These are phyloP conservation scores for Galerina marginata DNA, from an alignment of 768 basidiomycete species.

Conservation along the genomic window DNA sequence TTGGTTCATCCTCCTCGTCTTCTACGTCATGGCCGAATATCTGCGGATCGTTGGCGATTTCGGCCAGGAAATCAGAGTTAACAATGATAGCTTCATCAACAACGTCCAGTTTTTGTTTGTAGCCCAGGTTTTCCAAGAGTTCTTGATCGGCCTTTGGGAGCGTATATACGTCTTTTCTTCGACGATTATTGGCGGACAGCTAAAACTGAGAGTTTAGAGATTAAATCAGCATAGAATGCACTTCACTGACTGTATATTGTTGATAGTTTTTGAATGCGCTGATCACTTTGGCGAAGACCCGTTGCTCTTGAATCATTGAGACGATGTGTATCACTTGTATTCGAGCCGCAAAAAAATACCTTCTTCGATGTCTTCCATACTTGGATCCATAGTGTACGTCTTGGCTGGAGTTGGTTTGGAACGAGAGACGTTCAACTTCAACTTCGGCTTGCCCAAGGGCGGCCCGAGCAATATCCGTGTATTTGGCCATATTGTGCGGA, in stretches of 20 bases:
- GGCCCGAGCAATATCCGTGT: neutral
- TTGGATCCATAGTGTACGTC: conserved; percentile 27
- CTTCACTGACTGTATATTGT: conserved; percentile 64
- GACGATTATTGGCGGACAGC: conserved; percentile 60
- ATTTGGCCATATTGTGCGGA: conserved; percentile 3
- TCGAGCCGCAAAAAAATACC: conserved; percentile 25
- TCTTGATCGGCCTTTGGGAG: conserved; percentile 74
- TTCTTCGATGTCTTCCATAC: conserved; percentile 39
- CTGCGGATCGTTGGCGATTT: conserved; percentile 78
- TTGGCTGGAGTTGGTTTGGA: neutral
- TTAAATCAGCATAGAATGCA: neutral
- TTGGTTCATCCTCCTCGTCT: conserved; percentile 32
- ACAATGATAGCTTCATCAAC: conserved; percentile 82
- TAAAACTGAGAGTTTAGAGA: conserved; percentile 24
- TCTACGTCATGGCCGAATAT: conserved; percentile 71
- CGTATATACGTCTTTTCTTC: conserved; percentile 78
- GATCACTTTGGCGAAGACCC: conserved; percentile 78
- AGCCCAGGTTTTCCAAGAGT: conserved; percentile 71
- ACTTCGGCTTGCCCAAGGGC: too few species aligned
- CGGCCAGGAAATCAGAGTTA: conserved; percentile 79
- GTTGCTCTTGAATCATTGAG: conserved; percentile 53
- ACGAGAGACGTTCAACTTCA: too few species aligned
- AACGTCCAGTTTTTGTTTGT: conserved; percentile 76
- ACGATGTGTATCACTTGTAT: neutral
- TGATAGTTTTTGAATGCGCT: conserved; percentile 78